Evolutionary conservation across 2,329 filamentous ascomycete species (phyloP).

Genomic region (Geosmithia putterillii): DNA sequence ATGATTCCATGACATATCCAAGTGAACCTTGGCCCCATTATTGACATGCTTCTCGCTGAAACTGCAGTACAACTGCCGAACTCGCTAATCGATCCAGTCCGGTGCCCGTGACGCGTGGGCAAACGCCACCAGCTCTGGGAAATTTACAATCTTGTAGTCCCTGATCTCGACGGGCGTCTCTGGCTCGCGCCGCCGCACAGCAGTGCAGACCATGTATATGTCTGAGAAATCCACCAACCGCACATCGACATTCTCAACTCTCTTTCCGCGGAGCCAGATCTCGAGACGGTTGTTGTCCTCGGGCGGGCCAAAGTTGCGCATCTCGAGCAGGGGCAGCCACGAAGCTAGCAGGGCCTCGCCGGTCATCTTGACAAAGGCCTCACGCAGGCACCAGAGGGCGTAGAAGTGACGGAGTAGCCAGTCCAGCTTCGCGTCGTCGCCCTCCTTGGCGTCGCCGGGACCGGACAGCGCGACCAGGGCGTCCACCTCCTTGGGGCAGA

Average conservation of each 20-base stretch:
- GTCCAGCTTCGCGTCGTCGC: slow-evolving; percentile 23
- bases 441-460: slow-evolving; percentile 1
- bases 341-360: slow-evolving; percentile 63
- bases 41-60: too few relatives aligned
- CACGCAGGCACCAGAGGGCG: slow-evolving; percentile 66
- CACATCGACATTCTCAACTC: slow-evolving; percentile 20
- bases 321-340: slow-evolving; percentile 62
- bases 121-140: slow-evolving; percentile 32
- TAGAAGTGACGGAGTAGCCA: slow-evolving; percentile 60
- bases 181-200: slow-evolving; percentile 27
- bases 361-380: slow-evolving; percentile 75
- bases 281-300: slow-evolving; percentile 13
- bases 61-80: too few relatives aligned
- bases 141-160: slow-evolving; percentile 25
- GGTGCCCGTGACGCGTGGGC: slow-evolving; percentile 20
- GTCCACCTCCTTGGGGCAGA: slow-evolving; percentile 47
- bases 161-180: slow-evolving; percentile 25
- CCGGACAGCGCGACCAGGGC: slow-evolving; percentile 42
- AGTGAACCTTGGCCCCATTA: too few relatives aligned
- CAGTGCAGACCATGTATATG: slow-evolving; percentile 43
- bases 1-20: too few relatives aligned
- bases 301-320: slow-evolving; percentile 49
- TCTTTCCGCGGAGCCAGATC: slow-evolving; percentile 15
- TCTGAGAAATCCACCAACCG: slow-evolving; percentile 27
- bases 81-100: too few relatives aligned